Evolutionary conservation across 495 filamentous ascomycete genomes (phyloP), one percentile per base, ranked within the genome.

Genomic region (Talaromyces wortmannii): DNA sequence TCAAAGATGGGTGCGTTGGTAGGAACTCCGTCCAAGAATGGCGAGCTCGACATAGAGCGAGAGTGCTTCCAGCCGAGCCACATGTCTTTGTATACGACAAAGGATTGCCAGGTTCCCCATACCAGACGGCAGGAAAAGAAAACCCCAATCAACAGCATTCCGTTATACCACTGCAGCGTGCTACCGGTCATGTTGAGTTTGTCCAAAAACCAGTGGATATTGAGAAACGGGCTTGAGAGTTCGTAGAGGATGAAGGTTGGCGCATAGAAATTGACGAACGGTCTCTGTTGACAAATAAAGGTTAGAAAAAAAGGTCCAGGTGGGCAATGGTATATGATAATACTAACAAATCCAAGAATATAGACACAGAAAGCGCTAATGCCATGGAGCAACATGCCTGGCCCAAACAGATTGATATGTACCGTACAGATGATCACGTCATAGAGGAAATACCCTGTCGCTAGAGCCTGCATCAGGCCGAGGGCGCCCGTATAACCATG

Each of bases 161-260:
- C 53, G 68, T 97, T 97, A 71, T 92, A 88, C 62, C 92, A 84
- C 71, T 97, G 91, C 46, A 80, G 58, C 13, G 69, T 77, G 57
- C 88, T 88, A 50, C 94, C 94, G 18, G 95, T 99, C 80, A 96
- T 86, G 67, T 88, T 84, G 63, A 97, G 78, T 74, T 99, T 99
- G 76, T 99, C 94, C 65, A 88, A 92, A 81, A 99, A 97, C 94
- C 94, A 99, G 79, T 99, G 94, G 72, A 97, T 88, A 68, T 96
- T 95, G 63, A 95, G 84, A 75, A 95, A 92, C 12, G 91, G 91
- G 61, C 84, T 87, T 52, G 90, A 96, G 54, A 99, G 88, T 76
- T 99, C 94, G 79, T 96, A 99, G 62, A 99, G 90, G 64, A 99
- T 90, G 75, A 99, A 97, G 51, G 84, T 82, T 15, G 85, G 80